Evolutionary conservation across 495 filamentous ascomycete species (phyloP).

Genomic region (Stereocaulon alpinum): DNA sequence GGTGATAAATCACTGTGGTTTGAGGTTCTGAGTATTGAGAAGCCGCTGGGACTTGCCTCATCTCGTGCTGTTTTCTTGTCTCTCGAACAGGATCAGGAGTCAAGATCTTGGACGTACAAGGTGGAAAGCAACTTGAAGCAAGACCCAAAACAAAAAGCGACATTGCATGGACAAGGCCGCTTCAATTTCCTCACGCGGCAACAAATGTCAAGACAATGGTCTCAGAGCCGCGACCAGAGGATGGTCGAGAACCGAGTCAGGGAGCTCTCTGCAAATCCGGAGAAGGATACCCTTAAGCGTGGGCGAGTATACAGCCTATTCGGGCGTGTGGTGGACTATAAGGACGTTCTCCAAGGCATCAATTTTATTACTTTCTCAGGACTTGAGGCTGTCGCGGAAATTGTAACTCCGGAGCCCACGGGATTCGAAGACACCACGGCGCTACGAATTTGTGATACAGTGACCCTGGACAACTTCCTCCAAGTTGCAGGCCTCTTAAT

Average conservation of each 20-base stretch:
- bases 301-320: conserved; percentile 23
- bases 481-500: conserved; percentile 29
- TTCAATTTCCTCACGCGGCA: neutral
- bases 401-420: neutral
- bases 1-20: conserved; percentile 10
- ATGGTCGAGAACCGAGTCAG: neutral
- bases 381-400: conserved; percentile 20
- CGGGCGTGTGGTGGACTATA: conserved; percentile 22
- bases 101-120: neutral
- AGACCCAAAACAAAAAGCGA: neutral
- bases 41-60: conserved; percentile 18
- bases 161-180: neutral
- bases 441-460: conserved; percentile 14
- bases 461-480: conserved; percentile 26
- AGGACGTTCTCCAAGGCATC: conserved; percentile 20
- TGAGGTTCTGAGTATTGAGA: conserved; percentile 20
- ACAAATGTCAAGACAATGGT: neutral
- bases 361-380: conserved; percentile 17
- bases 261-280: neutral
- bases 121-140: neutral
- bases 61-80: neutral
- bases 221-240: neutral
- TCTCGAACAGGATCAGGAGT: neutral
- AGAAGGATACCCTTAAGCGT: neutral
- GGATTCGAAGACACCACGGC: conserved; percentile 17